Conservation (phyloP, 1,284 basidiomycete species). For the Cryptococcus wingfieldii region DNA sequence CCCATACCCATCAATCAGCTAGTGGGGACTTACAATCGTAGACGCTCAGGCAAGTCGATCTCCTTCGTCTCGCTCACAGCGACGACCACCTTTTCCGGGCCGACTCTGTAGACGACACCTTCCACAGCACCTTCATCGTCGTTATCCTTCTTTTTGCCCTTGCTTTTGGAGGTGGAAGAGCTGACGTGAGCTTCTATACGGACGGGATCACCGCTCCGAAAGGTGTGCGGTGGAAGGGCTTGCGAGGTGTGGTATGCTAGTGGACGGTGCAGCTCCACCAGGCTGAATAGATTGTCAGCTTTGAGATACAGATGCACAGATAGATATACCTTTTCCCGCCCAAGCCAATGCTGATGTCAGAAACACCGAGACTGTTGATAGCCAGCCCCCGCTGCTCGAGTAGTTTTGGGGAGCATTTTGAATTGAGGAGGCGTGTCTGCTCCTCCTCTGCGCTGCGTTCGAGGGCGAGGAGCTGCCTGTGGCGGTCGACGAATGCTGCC, state of each 20-base stretch:
- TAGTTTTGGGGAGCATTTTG: constrained; percentile 75
- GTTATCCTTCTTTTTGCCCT: constrained; percentile 38
- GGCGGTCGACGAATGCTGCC: constrained; percentile 64
- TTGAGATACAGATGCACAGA: background rate
- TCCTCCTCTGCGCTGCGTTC: constrained; percentile 82
- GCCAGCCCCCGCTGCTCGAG: constrained; percentile 84
- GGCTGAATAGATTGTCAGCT: constrained; percentile 49
- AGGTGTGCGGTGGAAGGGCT: constrained; percentile 75
- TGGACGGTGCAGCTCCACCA: constrained; percentile 81
- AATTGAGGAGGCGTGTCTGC: constrained; percentile 70
- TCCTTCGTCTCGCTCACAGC: constrained; percentile 66
- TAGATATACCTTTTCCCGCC: constrained; percentile 78
- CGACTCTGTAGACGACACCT: constrained; percentile 77
- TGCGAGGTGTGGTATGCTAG: constrained; percentile 69
- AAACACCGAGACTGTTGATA: constrained; percentile 66
- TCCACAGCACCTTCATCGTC: constrained; percentile 50
- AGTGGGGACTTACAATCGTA: constrained; percentile 55
- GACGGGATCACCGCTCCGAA: constrained; percentile 78
- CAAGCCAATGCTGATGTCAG: constrained; percentile 69
- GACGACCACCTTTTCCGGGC: constrained; percentile 62
- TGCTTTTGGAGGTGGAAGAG: constrained; percentile 48
- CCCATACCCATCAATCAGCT: too few species aligned
- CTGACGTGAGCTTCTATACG: constrained; percentile 68
- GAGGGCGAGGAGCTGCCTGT: constrained; percentile 61
- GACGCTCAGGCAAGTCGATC: constrained; percentile 74